Evolutionary conservation across 208 protist genomes (phyloP).

Genomic region (Trypanosoma theileri): DNA sequence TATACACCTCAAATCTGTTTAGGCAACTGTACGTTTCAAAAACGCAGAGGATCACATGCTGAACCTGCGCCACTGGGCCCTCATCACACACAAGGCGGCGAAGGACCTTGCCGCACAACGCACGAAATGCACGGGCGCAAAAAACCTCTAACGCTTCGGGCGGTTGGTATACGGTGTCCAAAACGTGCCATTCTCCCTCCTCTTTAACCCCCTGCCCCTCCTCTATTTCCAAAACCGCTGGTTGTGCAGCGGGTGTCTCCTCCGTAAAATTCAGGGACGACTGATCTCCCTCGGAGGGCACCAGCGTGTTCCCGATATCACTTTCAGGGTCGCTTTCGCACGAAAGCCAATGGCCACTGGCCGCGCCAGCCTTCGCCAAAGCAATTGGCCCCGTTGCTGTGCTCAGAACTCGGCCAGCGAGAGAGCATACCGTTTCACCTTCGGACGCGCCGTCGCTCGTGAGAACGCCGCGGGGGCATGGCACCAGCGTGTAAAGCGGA

Average conservation of each 20-base stretch:
- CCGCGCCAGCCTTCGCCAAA: neutral
- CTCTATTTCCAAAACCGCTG: too few relatives aligned
- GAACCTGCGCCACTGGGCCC: neutral
- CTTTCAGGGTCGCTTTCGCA: neutral
- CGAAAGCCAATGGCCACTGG: neutral
- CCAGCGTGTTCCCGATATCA: neutral
- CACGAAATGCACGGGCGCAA: constrained; percentile 43
- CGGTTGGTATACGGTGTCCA: constrained; percentile 20
- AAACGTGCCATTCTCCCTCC: constrained; percentile 27
- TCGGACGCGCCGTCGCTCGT: neutral
- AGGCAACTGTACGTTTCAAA: constrained; percentile 66
- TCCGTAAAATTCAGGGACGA: too few relatives aligned
- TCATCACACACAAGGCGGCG: neutral
- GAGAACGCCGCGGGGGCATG: constrained; percentile 45
- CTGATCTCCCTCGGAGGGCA: neutral
- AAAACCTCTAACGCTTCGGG: constrained; percentile 41
- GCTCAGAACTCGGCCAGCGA: constrained; percentile 36
- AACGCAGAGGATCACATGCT: constrained; percentile 42
- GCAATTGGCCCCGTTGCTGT: constrained; percentile 24
- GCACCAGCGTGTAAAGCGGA: constrained; percentile 60
- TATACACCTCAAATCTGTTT: constrained; percentile 67
- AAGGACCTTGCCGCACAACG: constrained; percentile 21
- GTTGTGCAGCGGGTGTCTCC: too few relatives aligned
- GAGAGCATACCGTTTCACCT: constrained; percentile 26
- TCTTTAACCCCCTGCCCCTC: constrained; percentile 15